A percentile compares a stretch with the other conserved stretches of the same genome.
These are phyloP conservation scores for Heterobasidion annosum DNA, from an alignment of 1,284 basidiomycete species.

Conservation along the genomic window DNA sequence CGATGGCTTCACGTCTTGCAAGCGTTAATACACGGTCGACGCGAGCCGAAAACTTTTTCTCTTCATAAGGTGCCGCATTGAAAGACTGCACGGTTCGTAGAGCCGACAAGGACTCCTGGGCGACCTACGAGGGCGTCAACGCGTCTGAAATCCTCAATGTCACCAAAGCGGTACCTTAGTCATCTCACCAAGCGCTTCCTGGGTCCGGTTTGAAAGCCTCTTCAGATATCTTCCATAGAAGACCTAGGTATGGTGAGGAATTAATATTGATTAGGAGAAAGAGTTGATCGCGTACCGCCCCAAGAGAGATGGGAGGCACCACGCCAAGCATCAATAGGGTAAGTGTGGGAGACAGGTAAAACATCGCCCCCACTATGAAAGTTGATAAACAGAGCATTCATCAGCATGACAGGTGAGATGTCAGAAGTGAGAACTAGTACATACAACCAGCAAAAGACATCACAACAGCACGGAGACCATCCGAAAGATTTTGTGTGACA, in stretches of 20 bases:
- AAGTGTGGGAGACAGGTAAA: constrained; percentile 86
- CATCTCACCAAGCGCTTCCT: constrained; percentile 93
- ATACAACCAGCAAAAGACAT: constrained; percentile 83
- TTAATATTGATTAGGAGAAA: neutral
- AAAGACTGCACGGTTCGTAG: constrained; percentile 91
- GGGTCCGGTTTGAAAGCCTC: constrained; percentile 84
- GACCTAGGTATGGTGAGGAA: constrained; percentile 37
- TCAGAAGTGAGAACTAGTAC: neutral
- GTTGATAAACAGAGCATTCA: neutral
- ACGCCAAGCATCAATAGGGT: constrained; percentile 91
- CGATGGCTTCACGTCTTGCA: constrained; percentile 83
- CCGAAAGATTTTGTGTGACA: constrained; percentile 87
- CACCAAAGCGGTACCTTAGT: constrained; percentile 53
- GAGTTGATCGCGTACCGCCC: constrained; percentile 55
- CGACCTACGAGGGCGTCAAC: constrained; percentile 32
- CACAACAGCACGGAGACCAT: constrained; percentile 81
- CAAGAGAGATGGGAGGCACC: constrained; percentile 92
- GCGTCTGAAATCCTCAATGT: neutral
- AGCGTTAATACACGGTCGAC: constrained; percentile 69
- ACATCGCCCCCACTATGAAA: constrained; percentile 82
- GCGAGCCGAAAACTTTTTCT: constrained; percentile 56
- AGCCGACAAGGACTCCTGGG: constrained; percentile 89
- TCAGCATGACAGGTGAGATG: neutral
- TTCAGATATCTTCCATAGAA: constrained; percentile 95
- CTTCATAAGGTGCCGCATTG: constrained; percentile 73